Evolutionary conservation across 768 basidiomycete species (phyloP).

Genomic region (Cantharellus cinnabarinus): DNA sequence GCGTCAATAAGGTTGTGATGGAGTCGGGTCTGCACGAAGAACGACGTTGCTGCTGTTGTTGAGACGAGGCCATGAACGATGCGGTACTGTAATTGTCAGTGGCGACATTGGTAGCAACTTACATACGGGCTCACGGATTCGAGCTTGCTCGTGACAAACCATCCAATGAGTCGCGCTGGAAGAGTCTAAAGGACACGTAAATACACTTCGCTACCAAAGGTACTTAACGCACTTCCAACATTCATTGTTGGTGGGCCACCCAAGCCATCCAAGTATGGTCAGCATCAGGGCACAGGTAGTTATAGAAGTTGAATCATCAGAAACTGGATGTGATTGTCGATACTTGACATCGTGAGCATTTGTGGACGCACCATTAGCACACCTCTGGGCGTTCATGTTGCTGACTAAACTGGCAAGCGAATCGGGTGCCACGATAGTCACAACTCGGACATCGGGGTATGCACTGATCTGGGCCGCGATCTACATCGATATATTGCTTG

Average conservation of each 20-base stretch:
- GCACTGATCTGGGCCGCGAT: conserved; percentile 36
- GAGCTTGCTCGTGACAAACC: conserved; percentile 30
- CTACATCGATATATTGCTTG: conserved; percentile 36
- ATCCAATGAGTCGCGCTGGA: conserved; percentile 33
- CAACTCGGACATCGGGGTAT: conserved; percentile 6
- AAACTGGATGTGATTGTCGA: background rate
- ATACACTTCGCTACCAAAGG: background rate
- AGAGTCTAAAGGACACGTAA: conserved; percentile 15
- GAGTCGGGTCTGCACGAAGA: too few relatives aligned
- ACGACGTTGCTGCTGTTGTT: too few relatives aligned
- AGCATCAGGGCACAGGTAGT: conserved; percentile 39
- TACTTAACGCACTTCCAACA: background rate
- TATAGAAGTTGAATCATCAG: background rate
- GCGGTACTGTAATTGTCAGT: background rate
- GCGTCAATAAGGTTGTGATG: too few relatives aligned
- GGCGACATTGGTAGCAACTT: conserved; percentile 30
- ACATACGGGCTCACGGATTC: conserved; percentile 36
- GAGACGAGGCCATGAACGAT: too few relatives aligned
- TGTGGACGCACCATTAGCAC: conserved; percentile 32
- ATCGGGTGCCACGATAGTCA: conserved; percentile 22
- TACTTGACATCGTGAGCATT: conserved; percentile 28
- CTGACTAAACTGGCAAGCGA: conserved; percentile 50
- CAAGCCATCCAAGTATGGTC: conserved; percentile 36
- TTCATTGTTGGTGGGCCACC: conserved; percentile 40
- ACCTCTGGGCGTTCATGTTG: conserved; percentile 39